phyloP scores from a whole-genome alignment of 164 flowering plant genomes.

The Magnolia changhungtana region DNA sequence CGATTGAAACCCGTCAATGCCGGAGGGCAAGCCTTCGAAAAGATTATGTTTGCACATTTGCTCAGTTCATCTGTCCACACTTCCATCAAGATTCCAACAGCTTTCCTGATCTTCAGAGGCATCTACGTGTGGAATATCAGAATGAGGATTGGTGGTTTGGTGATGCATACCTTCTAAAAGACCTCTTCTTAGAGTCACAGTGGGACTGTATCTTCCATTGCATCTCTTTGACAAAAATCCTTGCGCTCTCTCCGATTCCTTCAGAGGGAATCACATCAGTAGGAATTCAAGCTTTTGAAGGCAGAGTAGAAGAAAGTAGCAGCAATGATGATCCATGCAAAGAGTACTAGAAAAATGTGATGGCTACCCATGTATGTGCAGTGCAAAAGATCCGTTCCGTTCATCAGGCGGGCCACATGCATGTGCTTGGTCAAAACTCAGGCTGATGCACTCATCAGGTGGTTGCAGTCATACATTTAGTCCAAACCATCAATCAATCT shows the following conservation, averaged over 20 bases:
- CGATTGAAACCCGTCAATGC: too few species aligned
- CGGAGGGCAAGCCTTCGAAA: background rate
- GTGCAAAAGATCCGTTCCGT: background rate
- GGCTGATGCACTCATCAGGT: background rate
- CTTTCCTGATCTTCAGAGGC: background rate
- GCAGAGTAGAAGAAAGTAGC: background rate
- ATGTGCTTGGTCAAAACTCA: background rate
- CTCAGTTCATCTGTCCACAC: background rate
- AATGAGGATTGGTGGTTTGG: too few species aligned
- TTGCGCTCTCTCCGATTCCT: background rate
- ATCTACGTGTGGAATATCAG: background rate
- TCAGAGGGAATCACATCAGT: background rate
- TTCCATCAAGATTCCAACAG: background rate
- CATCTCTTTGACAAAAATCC: background rate
- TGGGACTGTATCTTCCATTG: background rate
- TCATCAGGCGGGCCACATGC: background rate
- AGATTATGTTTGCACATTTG: background rate
- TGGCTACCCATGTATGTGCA: background rate
- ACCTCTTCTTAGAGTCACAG: background rate
- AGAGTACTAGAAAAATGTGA: background rate
- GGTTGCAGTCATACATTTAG: background rate
- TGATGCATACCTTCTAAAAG: background rate
- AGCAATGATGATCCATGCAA: background rate
- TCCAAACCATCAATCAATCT: too few species aligned
- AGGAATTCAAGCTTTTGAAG: background rate